Evolutionary conservation across 345 rosid genomes (phyloP).

Genomic region (Mangifera indica): DNA sequence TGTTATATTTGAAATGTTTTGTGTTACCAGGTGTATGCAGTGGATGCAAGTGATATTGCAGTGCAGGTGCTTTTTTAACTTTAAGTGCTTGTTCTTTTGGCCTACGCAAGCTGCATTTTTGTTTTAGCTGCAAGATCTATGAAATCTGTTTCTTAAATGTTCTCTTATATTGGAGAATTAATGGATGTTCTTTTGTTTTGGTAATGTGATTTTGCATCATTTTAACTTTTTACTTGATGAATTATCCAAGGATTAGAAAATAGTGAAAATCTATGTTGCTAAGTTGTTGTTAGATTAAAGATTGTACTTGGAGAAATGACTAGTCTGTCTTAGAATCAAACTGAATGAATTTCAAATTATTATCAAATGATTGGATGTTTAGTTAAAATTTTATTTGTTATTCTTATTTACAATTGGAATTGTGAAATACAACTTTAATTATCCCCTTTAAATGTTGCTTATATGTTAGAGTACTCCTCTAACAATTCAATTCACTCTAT

Average conservation of each 20-base stretch:
- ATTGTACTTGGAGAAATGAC: constrained; percentile 2
- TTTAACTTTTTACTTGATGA: not conserved
- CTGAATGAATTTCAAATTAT: not conserved
- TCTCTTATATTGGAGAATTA: constrained; percentile 3
- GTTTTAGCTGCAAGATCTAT: constrained; percentile 8
- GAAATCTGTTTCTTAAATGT: not conserved
- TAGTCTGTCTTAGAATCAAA: not conserved
- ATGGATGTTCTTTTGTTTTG: not conserved
- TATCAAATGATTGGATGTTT: not conserved
- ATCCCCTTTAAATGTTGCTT: not conserved
- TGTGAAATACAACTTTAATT: not conserved
- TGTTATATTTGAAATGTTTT: constrained; percentile 16
- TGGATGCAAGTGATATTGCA: constrained; percentile 97
- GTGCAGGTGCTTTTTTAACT: constrained; percentile 70
- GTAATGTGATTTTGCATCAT: not conserved
- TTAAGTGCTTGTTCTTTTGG: constrained; percentile 12
- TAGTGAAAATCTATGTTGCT: not conserved
- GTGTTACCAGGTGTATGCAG: constrained; percentile 81
- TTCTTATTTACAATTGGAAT: not conserved
- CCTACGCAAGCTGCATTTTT: not conserved
- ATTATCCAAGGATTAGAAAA: not conserved
- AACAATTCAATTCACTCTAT: too few relatives aligned
- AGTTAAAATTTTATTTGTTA: not conserved
- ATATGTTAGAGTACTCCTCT: not conserved
- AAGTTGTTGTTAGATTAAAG: not conserved